A percentile compares a stretch with the other conserved stretches of the same genome.
Evolutionary conservation across 345 rosid genomes (phyloP).

Genomic region (Eucalyptus guilfoylei): DNA sequence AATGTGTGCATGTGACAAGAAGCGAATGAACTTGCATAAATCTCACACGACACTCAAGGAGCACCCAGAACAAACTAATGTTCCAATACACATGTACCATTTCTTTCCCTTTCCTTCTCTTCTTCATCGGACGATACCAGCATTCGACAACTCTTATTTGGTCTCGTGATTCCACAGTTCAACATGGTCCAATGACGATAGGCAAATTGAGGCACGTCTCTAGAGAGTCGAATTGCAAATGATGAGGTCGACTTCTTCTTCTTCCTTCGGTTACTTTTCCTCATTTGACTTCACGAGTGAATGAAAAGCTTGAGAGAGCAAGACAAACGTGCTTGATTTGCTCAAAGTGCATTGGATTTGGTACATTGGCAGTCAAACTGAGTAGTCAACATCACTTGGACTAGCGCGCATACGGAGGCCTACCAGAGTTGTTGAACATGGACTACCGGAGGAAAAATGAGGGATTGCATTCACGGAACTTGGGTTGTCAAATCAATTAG

Average conservation of each 20-base stretch:
- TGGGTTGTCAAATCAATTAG: background rate
- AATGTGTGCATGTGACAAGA: too few species aligned
- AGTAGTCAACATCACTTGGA: background rate
- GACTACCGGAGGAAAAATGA: background rate
- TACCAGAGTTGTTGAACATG: background rate
- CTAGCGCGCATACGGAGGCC: background rate
- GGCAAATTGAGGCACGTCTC: too few species aligned
- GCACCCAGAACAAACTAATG: background rate
- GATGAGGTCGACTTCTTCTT: background rate
- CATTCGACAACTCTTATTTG: background rate
- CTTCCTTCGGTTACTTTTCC: background rate
- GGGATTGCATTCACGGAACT: background rate
- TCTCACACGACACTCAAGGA: background rate
- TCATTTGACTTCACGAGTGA: background rate
- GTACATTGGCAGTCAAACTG: background rate
- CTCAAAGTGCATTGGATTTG: background rate
- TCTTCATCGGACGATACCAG: too few species aligned
- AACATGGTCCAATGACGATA: background rate
- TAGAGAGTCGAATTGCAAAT: background rate
- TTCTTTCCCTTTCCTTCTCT: background rate
- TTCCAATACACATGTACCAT: background rate
- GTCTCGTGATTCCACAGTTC: background rate
- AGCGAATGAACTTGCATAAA: too few species aligned
- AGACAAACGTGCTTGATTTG: background rate
- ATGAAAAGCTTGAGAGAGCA: background rate